Evolutionary conservation across 2,329 filamentous ascomycete species (phyloP), one percentile per base, ranked within the genome.

Genomic region (Aureobasidium pullulans): DNA sequence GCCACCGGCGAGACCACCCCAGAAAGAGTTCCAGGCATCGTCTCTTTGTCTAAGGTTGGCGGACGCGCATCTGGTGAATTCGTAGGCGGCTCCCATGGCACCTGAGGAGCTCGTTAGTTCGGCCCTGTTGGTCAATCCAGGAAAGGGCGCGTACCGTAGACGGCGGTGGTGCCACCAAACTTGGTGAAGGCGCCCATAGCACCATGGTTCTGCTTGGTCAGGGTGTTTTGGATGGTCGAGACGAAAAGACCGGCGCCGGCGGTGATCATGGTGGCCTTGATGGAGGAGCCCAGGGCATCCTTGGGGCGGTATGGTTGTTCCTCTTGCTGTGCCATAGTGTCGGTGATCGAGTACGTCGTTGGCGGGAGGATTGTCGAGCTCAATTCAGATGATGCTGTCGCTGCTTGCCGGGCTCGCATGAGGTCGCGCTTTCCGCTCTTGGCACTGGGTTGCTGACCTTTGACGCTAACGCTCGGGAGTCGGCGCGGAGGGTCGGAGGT

Each of bases 11-110:
- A 94, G 90, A 59, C 90, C 90, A 65, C 86, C 90, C 62, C 91
- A 78, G 42, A 84, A 82, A 59, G 85, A 78, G 73, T 92, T 94
- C 76, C 82, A 87, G 65, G 80, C 78, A 71, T 96, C 92, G 61
- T 96, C 84, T 77, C 88, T 90, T 75, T 91, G 81, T 69, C 91
- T 86, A 65, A 96, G 78, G 77, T 96, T 96, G 73, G 90, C 89
- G 47, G 87, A 81, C 52, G 89, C 88, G 66, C 81, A 82, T 67
- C 83, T 86, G 67, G 86, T 81, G 78, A 96, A 96, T 68, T 84
- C 82, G 75, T 90, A 96, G 62, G 86, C 81, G 68, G 84, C 85
- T 69, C 89, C 88, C 73, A 86, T 84, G 42, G 84, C 83, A 69
- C 85, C 89, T 92, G 67, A 62, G 7, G 57, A 64, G n/a, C 43